Evolutionary conservation across 129 eudicot species (phyloP).

Genomic region (Saposhnikovia divaricata): DNA sequence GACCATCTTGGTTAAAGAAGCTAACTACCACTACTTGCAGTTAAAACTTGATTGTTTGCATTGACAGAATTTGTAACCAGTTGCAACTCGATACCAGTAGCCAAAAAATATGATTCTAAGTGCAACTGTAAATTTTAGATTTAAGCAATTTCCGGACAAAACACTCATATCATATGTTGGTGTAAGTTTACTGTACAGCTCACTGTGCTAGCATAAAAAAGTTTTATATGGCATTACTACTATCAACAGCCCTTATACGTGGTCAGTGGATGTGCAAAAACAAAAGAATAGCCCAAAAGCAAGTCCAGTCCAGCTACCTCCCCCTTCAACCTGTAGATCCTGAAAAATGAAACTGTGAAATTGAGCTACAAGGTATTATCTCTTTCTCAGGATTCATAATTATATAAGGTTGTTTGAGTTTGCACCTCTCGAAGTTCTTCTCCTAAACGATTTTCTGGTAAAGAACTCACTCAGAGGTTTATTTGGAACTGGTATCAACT

Average conservation of each 20-base stretch:
- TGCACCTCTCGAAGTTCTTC: constrained; percentile 6
- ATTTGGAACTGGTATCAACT: constrained; percentile 48
- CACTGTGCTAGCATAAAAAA: background rate
- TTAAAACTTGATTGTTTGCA: background rate
- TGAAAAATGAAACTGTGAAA: background rate
- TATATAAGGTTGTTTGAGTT: background rate
- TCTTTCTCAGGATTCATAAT: background rate
- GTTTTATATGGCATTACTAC: background rate
- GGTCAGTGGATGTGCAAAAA: background rate
- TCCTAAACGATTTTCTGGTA: background rate
- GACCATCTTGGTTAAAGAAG: background rate
- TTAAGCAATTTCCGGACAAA: background rate
- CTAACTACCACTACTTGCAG: background rate
- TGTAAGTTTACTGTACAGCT: background rate
- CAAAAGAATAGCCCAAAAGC: background rate
- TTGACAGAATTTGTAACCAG: background rate
- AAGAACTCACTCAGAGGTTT: constrained; percentile 36
- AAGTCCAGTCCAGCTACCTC: background rate
- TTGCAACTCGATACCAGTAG: background rate
- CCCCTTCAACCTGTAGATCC: constrained; percentile 4
- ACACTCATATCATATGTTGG: background rate
- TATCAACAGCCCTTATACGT: background rate
- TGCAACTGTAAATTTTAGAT: background rate
- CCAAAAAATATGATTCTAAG: background rate
- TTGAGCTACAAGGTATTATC: background rate